Base-by-base conservation (phyloP, 768 basidiomycete genomes). In the Melanogaster broomeanus region DNA sequence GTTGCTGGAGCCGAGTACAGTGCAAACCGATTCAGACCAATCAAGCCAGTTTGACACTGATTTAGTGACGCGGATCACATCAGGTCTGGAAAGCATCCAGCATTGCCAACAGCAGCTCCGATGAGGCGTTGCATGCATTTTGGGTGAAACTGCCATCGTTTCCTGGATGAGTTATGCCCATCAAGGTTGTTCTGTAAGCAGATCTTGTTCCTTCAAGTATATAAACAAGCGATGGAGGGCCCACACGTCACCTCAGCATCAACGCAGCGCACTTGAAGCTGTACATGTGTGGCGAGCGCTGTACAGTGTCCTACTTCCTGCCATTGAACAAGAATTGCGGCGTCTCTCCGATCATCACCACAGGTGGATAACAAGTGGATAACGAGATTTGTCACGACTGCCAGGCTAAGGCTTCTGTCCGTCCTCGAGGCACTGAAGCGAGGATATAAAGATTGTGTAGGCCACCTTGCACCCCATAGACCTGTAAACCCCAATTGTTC, bases 361-460 rank as follows among this genome's bases (percentile, higher is more conserved):
- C 52, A n/a, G n/a, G n/a, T n/a, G n/a, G n/a, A n/a, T n/a, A n/a
- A n/a, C 52, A 56, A 21, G 52, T 52, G 62, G 61, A 57, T 58
- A 64, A 64, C 59, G 55, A 50, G 45, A 58, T 57, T 57, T 57
- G 63, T 55, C 45, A 55, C 49, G 45, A 33, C 38, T 30, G 42
- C 45, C n/a, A n/a, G n/a, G n/a, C n/a, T n/a, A n/a, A n/a, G n/a
- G n/a, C 59, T 67, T 68, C 56, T 64, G 46, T 22, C 61, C 57
- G 61, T 63, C 66, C 66, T 68, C 68, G 64, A 68, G 66, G 66
- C 52, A 51, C 49, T 38, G 58, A 70, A 68, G 66, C 66, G 66
- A 70, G 53, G 41, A 51, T 62, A 60, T 57, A 54, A 46, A 49
- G 49, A 53, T 50, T 51, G 52, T 42, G 54, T 55, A 56, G 47